phyloP scores from a whole-genome alignment of 768 basidiomycete species.

The Mycena polygramma region DNA sequence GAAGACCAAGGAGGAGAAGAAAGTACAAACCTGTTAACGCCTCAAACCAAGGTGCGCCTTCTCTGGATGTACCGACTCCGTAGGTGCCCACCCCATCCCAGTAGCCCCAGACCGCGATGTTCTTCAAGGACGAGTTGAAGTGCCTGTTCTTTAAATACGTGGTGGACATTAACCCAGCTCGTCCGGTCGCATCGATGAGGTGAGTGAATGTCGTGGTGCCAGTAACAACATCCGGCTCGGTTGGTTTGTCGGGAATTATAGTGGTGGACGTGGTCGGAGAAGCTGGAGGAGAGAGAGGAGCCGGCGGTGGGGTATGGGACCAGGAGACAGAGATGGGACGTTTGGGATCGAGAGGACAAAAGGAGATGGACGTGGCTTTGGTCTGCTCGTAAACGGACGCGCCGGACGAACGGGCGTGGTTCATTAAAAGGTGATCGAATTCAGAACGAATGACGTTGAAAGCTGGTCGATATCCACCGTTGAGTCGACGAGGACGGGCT shows the following conservation, averaged over 20 bases:
- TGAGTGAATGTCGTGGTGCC: slow-evolving; percentile 75
- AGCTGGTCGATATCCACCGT: no score
- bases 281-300: slow-evolving; percentile 56
- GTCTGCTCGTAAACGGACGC: slow-evolving; percentile 68
- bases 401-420: slow-evolving; percentile 66
- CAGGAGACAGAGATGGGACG: slow-evolving; percentile 69
- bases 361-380: slow-evolving; percentile 62
- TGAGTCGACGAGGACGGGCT: no score
- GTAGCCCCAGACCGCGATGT: slow-evolving; percentile 85
- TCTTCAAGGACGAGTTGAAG: slow-evolving; percentile 77
- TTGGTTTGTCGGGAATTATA: slow-evolving; percentile 21
- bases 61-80: slow-evolving; percentile 60
- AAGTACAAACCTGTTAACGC: slow-evolving; percentile 69
- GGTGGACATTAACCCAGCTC: slow-evolving; percentile 78
- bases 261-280: slow-evolving; percentile 50
- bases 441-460: slow-evolving; percentile 60
- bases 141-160: slow-evolving; percentile 78
- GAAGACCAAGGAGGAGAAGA: slow-evolving; percentile 7
- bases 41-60: slow-evolving; percentile 79
- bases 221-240: slow-evolving; percentile 42
- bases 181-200: slow-evolving; percentile 81
- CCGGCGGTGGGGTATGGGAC: slow-evolving; percentile 59
- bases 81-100: slow-evolving; percentile 71
- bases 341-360: slow-evolving; percentile 53
- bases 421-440: slow-evolving; percentile 70